Base-by-base conservation (phyloP, 2,329 filamentous ascomycete species). In the Colletotrichum eremochloae region DNA sequence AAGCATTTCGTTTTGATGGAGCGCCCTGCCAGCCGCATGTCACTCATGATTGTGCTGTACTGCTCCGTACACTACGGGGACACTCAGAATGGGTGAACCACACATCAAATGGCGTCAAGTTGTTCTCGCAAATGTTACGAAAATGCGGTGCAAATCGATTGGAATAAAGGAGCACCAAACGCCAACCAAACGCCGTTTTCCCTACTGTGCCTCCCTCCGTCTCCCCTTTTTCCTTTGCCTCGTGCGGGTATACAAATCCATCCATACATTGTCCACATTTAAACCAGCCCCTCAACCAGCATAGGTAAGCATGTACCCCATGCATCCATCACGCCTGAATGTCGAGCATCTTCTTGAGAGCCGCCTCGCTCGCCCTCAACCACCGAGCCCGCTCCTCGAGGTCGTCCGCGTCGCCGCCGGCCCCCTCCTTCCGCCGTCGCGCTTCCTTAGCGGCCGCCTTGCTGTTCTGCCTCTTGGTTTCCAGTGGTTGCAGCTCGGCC, bases 381-480 rank as follows among this genome's bases (percentile, higher is more conserved):
- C 93, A 96, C 75, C 93, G 85, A 7, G 92, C 93, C 76, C 90
- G 87, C 80, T 93, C 91, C 79, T 95, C 93, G 42, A 95, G 80
- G 77, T 95, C 92, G 76, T 94, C 93, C 20, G 89, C 89, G 53
- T 90, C 88, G 7, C 91, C 92, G 6, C 90, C 89, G 11, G 90
- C 87, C 14, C 87, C 87, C 77, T 94, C 92, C 79, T 91, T 92
- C 76, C 92, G 87, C 77, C 90, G 85, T 80, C 87, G 88, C 15
- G 93, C 93, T 77, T 95, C 93, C 75, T 86, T 88, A n/a, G 93
- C 93, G 20, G 92, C 91, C 33, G 89, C 85, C 42, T 88, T 88
- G 74, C 89, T 91, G 62, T 88, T 91, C 73, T 90, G 86, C 76
- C 90, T 89, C 80, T 91, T 92, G 57, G 84, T 86, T 80, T 94